Percentiles rank a stretch among this genome's conserved stretches.
These are phyloP conservation scores for Paramecium caudatum DNA, from an alignment of 73 alveolate species.

Conservation along the genomic window DNA sequence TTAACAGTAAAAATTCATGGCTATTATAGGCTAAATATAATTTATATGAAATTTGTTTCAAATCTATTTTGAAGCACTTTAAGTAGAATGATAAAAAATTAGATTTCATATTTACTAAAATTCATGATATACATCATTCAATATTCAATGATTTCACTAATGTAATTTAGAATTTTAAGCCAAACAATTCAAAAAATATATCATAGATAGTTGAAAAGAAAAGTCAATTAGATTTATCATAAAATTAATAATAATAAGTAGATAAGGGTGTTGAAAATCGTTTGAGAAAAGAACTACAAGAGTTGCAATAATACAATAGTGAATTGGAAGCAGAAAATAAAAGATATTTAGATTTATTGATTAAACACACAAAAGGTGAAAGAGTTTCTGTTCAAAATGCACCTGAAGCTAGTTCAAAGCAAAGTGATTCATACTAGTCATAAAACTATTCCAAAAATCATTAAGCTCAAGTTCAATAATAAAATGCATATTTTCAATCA, in stretches of 20 bases:
- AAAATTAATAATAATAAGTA: not conserved
- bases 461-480: not conserved
- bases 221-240: not conserved
- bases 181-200: not conserved
- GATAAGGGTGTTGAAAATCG: slow-evolving; percentile 21
- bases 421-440: slow-evolving; percentile 12
- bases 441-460: slow-evolving; percentile 29
- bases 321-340: slow-evolving; percentile 79
- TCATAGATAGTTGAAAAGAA: not conserved
- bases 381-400: not conserved
- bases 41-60: slow-evolving; percentile 70
- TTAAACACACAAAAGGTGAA: slow-evolving; percentile 75
- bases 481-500: slow-evolving; percentile 1
- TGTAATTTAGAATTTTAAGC: not conserved
- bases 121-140: slow-evolving; percentile 3
- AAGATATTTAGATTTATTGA: slow-evolving; percentile 72
- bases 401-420: not conserved
- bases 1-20: not conserved
- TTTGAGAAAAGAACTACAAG: not conserved
- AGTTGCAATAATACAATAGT: not conserved
- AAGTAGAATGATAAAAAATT: slow-evolving; percentile 55
- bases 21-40: slow-evolving; percentile 65
- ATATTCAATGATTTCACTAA: slow-evolving; percentile 50
- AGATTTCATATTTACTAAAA: slow-evolving; percentile 60
- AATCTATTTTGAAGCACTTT: slow-evolving; percentile 49